These are phyloP conservation scores for Ceratonia siliqua DNA, from an alignment of 306 rosid species.

Conservation along the genomic window DNA sequence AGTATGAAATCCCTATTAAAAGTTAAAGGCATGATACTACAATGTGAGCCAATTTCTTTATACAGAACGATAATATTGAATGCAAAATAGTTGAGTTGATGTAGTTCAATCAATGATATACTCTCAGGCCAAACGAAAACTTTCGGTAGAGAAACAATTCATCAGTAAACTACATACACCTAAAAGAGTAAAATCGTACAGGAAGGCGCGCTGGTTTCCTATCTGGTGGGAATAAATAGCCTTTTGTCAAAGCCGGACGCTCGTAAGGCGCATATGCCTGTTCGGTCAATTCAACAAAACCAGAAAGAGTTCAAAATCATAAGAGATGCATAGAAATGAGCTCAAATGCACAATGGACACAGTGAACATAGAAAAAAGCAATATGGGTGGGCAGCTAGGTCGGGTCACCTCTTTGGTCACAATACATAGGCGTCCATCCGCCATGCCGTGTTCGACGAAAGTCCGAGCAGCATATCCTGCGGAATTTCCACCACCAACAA, in stretches of 20 bases:
- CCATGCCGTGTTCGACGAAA: conserved; percentile 91
- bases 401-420: conserved; percentile 80
- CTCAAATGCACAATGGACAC: neutral
- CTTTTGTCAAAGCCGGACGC: conserved; percentile 94
- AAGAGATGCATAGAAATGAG: neutral
- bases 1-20: conserved; percentile 83
- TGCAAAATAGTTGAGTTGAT: neutral
- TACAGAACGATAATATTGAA: neutral
- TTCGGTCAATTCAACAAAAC: neutral
- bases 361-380: neutral
- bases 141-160: neutral
- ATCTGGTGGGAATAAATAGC: conserved; percentile 76
- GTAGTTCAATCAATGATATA: neutral
- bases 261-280: conserved; percentile 94
- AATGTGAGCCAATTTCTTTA: neutral
- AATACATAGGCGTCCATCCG: conserved; percentile 92
- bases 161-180: neutral
- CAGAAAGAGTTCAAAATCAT: conserved; percentile 18
- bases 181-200: conserved; percentile 47
- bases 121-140: neutral
- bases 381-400: neutral
- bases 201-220: conserved; percentile 96
- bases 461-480: conserved; percentile 95
- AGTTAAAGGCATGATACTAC: neutral
- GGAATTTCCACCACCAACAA: conserved; percentile 95